Evolutionary conservation across 495 filamentous ascomycete species (phyloP), one percentile per base, ranked within the genome.

Genomic region (Talaromyces proteolyticus): DNA sequence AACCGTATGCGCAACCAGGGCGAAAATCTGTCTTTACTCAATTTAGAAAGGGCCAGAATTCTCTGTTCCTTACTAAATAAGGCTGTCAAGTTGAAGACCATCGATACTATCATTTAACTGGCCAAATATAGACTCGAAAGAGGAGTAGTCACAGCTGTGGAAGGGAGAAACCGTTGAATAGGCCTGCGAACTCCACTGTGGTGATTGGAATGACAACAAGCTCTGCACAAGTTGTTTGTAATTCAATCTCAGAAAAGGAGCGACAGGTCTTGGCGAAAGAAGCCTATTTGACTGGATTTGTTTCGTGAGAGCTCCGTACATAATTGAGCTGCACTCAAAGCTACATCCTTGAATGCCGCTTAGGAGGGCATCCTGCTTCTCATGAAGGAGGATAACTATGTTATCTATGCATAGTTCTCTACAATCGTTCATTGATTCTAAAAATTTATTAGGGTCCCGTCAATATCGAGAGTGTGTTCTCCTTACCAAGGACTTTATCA

Each of bases 271-370:
- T 17, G 55, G 58, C 3, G 49, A 60, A 57, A 63, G 52, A 17
- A 67, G 50, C 49, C 42, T 24, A 18, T 42, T 58, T 42, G 55
- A 60, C 24, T 52, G 52, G 53, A 62, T 57, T 3, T 59, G 42
- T 18, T 57, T 52, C 26, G 55, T 55, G n/a, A 65, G 54, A 51
- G 60, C 55, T 12, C 64, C 62, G 34, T 53, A 58, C 54, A 63
- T 61, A 10, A 68, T 62, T 50, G 60, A 62, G 43, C 57, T 52
- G 36, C 62, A 68, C 34, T 61, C 58, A 49, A 57, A 62, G 20
- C 40, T 0, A 47, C 62, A 65, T 3, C 63, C 59, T 40, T 17
- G 40, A 36, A 6, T 41, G 20, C 53, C 46, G 11, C 41, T 17
- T 42, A 60, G 52, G 37, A 64, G 49, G 4, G 20, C 47, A 8